Evolutionary conservation across 2,329 filamentous ascomycete species (phyloP).

Genomic region (Paecilomyces dactylethromorphus): DNA sequence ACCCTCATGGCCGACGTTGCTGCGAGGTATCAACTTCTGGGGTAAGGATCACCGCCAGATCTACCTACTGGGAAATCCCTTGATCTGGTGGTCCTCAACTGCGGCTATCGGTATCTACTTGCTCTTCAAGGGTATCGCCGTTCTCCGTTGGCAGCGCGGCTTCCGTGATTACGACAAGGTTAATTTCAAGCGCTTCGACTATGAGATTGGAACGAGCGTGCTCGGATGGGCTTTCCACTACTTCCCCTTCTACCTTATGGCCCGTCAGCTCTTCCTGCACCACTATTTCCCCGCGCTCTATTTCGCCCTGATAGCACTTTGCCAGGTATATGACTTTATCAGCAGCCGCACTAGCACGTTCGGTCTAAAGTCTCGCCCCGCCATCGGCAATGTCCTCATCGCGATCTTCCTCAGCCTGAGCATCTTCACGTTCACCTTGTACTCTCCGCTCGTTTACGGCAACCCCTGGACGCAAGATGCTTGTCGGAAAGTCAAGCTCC

Average conservation of each 20-base stretch:
- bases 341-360: conserved; percentile 65
- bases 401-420: conserved; percentile 67
- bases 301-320: conserved; percentile 84
- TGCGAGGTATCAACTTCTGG: conserved; percentile 99
- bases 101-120: conserved; percentile 69
- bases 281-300: conserved; percentile 97
- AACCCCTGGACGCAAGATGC: conserved; percentile 87
- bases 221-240: conserved; percentile 97
- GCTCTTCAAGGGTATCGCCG: conserved; percentile 77
- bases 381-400: conserved; percentile 68
- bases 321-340: conserved; percentile 81
- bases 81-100: conserved; percentile 91
- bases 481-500: conserved; percentile 80
- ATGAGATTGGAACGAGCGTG: conserved; percentile 84
- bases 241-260: conserved; percentile 98
- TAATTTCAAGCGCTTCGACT: conserved; percentile 94
- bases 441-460: conserved; percentile 83
- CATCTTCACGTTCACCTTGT: conserved; percentile 73
- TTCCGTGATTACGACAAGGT: conserved; percentile 76
- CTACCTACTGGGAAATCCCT: conserved; percentile 89
- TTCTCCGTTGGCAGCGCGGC: conserved; percentile 90
- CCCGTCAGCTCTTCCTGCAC: conserved; percentile 94
- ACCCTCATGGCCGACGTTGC: conserved; percentile 83
- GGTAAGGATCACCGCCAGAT: conserved; percentile 89
- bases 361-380: conserved; percentile 61